Evolutionary conservation across 202 grass and related monocot species (phyloP).

Genomic region (Tripidium arundinaceum): DNA sequence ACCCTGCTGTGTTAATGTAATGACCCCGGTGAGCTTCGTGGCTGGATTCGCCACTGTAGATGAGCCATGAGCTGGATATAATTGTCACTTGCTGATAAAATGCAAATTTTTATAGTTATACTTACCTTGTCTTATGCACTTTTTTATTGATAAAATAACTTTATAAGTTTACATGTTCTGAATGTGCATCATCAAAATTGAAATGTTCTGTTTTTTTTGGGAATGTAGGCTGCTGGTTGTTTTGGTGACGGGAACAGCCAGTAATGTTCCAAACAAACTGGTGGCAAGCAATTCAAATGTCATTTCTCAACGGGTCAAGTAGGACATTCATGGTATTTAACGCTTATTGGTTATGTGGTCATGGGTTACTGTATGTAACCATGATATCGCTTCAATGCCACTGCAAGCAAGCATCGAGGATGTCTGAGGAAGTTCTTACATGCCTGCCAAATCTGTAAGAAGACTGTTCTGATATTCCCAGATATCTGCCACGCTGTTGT

Average conservation of each 20-base stretch:
- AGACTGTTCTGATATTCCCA: background rate
- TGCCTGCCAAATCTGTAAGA: background rate
- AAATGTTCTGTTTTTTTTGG: background rate
- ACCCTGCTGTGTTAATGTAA: too few relatives aligned
- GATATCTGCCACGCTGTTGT: background rate
- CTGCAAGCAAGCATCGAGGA: background rate
- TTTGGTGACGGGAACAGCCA: slow-evolving; percentile 15
- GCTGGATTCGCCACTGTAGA: too few relatives aligned
- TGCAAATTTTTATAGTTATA: background rate
- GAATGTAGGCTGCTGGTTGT: slow-evolving; percentile 15
- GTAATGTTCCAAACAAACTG: slow-evolving; percentile 1
- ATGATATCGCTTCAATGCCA: background rate
- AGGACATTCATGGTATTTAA: background rate
- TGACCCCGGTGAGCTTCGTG: too few relatives aligned
- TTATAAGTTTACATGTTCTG: background rate
- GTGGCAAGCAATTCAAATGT: background rate
- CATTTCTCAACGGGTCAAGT: background rate
- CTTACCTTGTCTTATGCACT: background rate
- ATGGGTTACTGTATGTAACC: background rate
- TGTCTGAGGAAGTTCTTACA: background rate
- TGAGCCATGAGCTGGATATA: background rate
- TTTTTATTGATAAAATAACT: background rate
- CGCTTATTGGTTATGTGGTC: too few relatives aligned
- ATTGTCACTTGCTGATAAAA: background rate
- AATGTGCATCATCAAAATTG: background rate